Conservation (phyloP, 345 rosid genomes). For the Gossypium anomalum region DNA sequence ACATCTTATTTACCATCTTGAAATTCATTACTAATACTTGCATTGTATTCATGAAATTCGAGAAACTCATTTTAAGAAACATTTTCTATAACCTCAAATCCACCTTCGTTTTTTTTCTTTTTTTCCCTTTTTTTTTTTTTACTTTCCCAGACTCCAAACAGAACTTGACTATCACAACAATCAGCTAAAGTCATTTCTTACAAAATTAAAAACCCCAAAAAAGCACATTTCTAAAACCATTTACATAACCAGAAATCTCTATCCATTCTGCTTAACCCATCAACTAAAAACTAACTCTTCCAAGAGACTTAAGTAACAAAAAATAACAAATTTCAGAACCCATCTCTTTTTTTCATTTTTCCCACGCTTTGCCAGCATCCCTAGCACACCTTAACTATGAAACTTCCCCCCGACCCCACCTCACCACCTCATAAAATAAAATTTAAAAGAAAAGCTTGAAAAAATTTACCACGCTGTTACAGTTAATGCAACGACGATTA, state of each 20-base stretch:
- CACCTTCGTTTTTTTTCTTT: neutral
- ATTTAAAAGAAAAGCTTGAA: neutral
- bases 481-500: constrained; percentile 93
- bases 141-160: neutral
- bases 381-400: neutral
- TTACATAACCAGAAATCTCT: neutral
- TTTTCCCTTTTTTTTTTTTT: neutral
- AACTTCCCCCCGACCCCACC: too few relatives aligned
- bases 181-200: neutral
- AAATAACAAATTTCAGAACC: neutral
- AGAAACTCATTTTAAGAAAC: neutral
- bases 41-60: neutral
- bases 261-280: neutral
- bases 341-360: neutral
- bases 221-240: neutral
- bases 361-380: neutral
- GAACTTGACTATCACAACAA: neutral
- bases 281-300: neutral
- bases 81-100: neutral
- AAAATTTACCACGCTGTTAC: constrained; percentile 73
- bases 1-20: neutral
- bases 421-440: too few relatives aligned
- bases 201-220: neutral
- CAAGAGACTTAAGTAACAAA: neutral
- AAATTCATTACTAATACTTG: neutral